phyloP scores from a whole-genome alignment of 2,329 filamentous ascomycete genomes.

The Dactylellina parvicollis region DNA sequence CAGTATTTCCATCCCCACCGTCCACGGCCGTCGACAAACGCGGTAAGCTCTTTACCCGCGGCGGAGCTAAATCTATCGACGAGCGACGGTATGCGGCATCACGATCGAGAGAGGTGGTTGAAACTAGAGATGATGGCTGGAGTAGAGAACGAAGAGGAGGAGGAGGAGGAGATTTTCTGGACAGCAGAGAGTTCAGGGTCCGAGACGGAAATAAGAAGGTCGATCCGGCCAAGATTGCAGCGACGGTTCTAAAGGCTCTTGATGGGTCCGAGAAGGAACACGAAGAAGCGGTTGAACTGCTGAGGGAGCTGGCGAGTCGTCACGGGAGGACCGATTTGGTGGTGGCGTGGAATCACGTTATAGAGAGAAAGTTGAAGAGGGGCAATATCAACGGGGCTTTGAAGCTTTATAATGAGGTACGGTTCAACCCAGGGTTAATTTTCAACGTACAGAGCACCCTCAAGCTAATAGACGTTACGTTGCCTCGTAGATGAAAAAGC shows the following conservation, averaged over 20 bases:
- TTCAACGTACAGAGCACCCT: no score
- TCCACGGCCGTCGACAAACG: conserved; percentile 39
- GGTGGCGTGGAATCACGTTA: conserved; percentile 88
- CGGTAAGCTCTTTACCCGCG: conserved; percentile 32
- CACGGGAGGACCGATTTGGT: conserved; percentile 68
- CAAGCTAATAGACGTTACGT: no score
- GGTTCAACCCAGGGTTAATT: no score
- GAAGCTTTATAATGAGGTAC: conserved; percentile 87
- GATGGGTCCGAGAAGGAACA: conserved; percentile 35
- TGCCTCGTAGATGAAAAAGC: conserved; percentile 98
- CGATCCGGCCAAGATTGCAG: conserved; percentile 37
- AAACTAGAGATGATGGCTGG: not conserved
- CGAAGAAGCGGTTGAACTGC: conserved; percentile 34
- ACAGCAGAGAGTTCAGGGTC: conserved; percentile 1
- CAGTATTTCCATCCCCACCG: conserved; percentile 19
- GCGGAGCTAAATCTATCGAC: conserved; percentile 13
- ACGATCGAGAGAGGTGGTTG: not conserved
- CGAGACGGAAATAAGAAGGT: conserved; percentile 11
- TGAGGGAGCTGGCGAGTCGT: conserved; percentile 30
- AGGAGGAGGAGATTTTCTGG: conserved; percentile 6
- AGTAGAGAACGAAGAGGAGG: not conserved
- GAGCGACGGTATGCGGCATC: conserved; percentile 14
- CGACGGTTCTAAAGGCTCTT: conserved; percentile 25
- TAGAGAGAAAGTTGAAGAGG: conserved; percentile 74
- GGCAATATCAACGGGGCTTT: conserved; percentile 72